Base-by-base conservation (phyloP, 495 filamentous ascomycete genomes). In the Margaritispora aquatica region DNA sequence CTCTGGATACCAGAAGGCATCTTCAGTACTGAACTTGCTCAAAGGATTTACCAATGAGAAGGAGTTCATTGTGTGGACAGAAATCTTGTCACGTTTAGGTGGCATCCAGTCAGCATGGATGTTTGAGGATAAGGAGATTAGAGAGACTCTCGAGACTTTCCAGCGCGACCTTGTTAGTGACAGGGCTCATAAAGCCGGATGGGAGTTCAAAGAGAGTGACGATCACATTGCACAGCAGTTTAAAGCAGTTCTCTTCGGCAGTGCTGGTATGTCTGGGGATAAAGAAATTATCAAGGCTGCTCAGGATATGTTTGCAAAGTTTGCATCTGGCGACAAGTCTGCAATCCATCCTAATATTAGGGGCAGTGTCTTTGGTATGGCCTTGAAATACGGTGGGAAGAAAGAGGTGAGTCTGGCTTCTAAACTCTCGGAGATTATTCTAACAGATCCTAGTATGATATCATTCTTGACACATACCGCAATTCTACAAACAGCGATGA, bases 31-130 rank as follows among this genome's bases (percentile, higher is more conserved):
- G 19, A 90, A 86, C 53, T 81, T 98, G 3, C 77, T 98, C 55
- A 85, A 92, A 66, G 84, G 88, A 46, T 94, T 98, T 70, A 83
- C 86, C 68, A 80, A 76, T 46, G 94, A 98, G 74, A 75, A 83
- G 8, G 89, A 94, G 63, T 97, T 91, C 63, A 86, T 97, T 26
- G 94, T 97, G 21, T 97, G 94, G 94, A 88, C 88, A 63, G 90
- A 97, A 75, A 88, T 97, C 55, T 79, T 90, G 34, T 77, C 84
- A 15, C 84, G 90, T 34, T 81, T 97, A 61, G 81, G 82, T 1
- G 77, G 82, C 20, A 80, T 97, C 31, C 88, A 91, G 59, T 78
- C 78, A 26, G 88, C 93, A 22, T 97, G 91, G 92, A 72, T 92
- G 26, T 98, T 96, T 66, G 92, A 96, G 73, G 85, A 92, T 63